Base-by-base conservation (phyloP, 2,329 filamentous ascomycete genomes). In the Neofusicoccum umdonicola region DNA sequence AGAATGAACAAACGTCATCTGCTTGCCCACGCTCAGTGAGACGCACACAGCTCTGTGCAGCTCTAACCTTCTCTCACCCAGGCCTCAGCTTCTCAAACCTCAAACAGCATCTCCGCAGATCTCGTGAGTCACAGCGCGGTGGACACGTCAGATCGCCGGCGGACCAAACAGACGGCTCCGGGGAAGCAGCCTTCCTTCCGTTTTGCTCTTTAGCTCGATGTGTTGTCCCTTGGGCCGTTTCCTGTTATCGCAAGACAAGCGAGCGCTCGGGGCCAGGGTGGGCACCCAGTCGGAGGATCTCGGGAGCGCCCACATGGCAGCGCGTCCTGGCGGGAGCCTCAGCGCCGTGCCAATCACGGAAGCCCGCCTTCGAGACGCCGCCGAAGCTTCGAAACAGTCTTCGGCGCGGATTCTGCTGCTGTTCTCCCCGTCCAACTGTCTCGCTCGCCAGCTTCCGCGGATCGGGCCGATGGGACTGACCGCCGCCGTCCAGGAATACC, bases 1-100 rank as follows among this genome's bases (percentile, higher is more conserved):
- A 60, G 56, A 60, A 60, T 60, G 56, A 52, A 52, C 50, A 60
- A 47, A 19, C 54, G 39, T 60, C 56, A 47, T 60, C 56, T 47
- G 56, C 56, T 37, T 60, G 15, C 31, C 56, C 41, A 15, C 41
- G 42, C 56, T 45, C 17, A 12, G 56, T 60, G 41, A 60, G 56
- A 60, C 39, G 54, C 54, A 58, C 54, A 12, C 52, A 42, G 52
- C 37, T 44, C 52, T 31, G 52, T 44, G 52, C 52, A 57, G 52
- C 52, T 44, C 52, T 57, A 57, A 57, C 52, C 52, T 11, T 42
- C 37, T 45, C 54, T 58, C 22, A 45, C 54, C 54, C 56, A 60
- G 56, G 56, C 41, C 42, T 19, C 41, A 27, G 27, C 27, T 31
- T 31, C 27, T 39, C 11, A 15, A 27, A 31, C 54, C 27, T 39